phyloP scores from a whole-genome alignment of 2,329 filamentous ascomycete species.

The Exophiala sideris region DNA sequence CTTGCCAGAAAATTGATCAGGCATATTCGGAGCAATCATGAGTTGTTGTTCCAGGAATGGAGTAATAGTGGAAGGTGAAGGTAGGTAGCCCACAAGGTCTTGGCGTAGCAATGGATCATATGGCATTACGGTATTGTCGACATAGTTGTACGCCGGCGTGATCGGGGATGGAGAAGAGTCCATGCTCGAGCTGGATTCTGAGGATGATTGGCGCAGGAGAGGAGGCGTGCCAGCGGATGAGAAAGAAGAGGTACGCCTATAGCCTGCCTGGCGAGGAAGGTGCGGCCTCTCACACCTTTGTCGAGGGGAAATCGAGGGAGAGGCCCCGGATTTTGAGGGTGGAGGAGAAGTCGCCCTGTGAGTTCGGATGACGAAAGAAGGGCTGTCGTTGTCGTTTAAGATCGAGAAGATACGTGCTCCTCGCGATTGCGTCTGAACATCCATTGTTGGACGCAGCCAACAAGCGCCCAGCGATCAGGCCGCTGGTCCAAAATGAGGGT shows the following conservation, averaged over 20 bases:
- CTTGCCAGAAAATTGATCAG: constrained; percentile 16
- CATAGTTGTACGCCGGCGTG: constrained; percentile 27
- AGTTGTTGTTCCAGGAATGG: constrained; percentile 28
- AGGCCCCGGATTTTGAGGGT: constrained; percentile 6
- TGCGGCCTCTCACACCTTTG: constrained; percentile 21
- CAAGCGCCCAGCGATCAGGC: constrained; percentile 24
- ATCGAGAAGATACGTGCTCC: constrained; percentile 37
- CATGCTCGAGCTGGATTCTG: constrained; percentile 29
- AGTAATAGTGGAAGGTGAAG: constrained; percentile 28
- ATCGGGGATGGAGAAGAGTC: constrained; percentile 30
- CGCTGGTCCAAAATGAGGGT: constrained; percentile 25
- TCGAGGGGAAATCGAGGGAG: constrained; percentile 16
- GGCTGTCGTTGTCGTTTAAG: constrained; percentile 47
- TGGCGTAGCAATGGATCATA: constrained; percentile 28
- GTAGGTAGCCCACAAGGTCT: constrained; percentile 24
- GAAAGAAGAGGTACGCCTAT: constrained; percentile 24
- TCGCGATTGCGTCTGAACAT: constrained; percentile 29
- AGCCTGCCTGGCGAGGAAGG: constrained; percentile 23
- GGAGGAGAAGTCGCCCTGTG: constrained; percentile 28
- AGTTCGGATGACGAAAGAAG: constrained; percentile 43
- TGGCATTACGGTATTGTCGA: constrained; percentile 21
- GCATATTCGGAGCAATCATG: constrained; percentile 21
- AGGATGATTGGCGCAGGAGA: constrained; percentile 23
- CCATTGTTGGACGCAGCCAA: constrained; percentile 29
- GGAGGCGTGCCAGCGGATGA: constrained; percentile 26